Percentiles rank a stretch among this genome's conserved stretches.
phyloP scores from a whole-genome alignment of 2,329 filamentous ascomycete genomes.

The Xylaria sp. region DNA sequence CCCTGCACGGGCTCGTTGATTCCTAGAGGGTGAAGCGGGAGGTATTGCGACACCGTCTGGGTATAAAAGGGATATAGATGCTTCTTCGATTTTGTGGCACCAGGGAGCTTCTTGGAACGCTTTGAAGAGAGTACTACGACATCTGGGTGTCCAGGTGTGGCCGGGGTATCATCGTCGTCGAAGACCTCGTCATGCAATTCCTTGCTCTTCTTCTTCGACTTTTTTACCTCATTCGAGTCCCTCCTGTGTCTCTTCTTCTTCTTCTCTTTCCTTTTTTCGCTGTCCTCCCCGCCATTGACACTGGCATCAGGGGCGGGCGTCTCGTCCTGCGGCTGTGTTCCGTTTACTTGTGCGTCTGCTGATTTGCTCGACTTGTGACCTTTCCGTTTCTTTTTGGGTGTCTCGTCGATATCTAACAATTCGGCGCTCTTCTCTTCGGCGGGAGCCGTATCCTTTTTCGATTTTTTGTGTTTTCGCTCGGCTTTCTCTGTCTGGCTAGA shows the following conservation, averaged over 20 bases:
- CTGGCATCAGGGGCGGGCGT: constrained; percentile 31
- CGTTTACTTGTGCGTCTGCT: constrained; percentile 8
- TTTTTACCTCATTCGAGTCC: constrained; percentile 45
- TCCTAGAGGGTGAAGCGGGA: constrained; percentile 77
- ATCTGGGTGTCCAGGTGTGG: constrained; percentile 9
- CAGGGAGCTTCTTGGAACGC: constrained; percentile 15
- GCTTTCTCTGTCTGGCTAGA: constrained; percentile 48
- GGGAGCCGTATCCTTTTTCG: constrained; percentile 52
- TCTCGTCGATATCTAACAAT: constrained; percentile 12
- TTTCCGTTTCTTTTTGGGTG: constrained; percentile 26
- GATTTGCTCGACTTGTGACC: constrained; percentile 30
- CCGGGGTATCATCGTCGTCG: constrained; percentile 6
- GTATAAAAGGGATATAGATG: constrained; percentile 77
- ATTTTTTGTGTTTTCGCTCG: constrained; percentile 63
- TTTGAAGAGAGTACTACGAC: constrained; percentile 55
- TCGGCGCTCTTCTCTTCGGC: constrained; percentile 8
- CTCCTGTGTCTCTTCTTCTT: constrained; percentile 59
- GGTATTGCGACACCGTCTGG: constrained; percentile 83
- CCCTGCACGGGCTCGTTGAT: constrained; percentile 77
- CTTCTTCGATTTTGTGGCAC: constrained; percentile 38
- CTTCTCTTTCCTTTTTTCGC: constrained; percentile 53
- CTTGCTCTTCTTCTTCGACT: constrained; percentile 32
- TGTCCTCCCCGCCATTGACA: constrained; percentile 33
- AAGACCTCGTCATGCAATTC: constrained; percentile 33
- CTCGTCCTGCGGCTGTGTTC: constrained; percentile 45